Percentiles rank a stretch among this genome's conserved stretches.
phyloP scores from a whole-genome alignment of 2,329 filamentous ascomycete genomes.

The Colletotrichum sp. region DNA sequence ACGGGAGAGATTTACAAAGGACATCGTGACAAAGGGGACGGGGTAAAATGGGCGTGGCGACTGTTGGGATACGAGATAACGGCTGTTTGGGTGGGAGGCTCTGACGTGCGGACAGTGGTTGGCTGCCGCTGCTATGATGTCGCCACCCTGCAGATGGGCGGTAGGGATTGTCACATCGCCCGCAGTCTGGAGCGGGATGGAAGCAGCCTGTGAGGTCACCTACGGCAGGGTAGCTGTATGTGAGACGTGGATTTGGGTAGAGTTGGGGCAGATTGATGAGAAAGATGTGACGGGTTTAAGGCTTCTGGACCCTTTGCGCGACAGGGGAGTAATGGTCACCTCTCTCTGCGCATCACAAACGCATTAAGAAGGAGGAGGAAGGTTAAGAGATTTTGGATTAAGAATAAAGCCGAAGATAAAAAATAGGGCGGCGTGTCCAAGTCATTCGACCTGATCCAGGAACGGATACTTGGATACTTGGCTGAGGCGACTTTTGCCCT shows the following conservation, averaged over 20 bases:
- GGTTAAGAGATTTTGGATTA: background rate
- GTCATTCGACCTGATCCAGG: background rate
- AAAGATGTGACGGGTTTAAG: background rate
- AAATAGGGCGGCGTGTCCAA: background rate
- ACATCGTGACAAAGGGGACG: constrained; percentile 1
- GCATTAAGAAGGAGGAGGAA: background rate
- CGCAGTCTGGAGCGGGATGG: background rate
- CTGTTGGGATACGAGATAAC: background rate
- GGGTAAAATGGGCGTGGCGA: background rate
- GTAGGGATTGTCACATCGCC: constrained; percentile 16
- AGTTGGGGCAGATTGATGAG: background rate
- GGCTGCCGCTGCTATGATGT: constrained; percentile 15
- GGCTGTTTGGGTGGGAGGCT: background rate
- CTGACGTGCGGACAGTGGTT: constrained; percentile 6
- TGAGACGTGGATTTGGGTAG: background rate
- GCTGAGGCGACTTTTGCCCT: constrained; percentile 5
- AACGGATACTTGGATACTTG: background rate
- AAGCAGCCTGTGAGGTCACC: constrained; percentile 5
- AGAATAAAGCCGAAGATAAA: background rate
- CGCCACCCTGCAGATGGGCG: constrained; percentile 19
- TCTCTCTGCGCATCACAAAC: background rate
- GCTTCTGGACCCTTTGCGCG: background rate
- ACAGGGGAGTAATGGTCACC: background rate
- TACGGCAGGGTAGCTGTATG: background rate
- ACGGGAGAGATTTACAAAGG: constrained; percentile 17